Conservation (phyloP, 108 stramenopile species). For the Nitzschia sp. region DNA sequence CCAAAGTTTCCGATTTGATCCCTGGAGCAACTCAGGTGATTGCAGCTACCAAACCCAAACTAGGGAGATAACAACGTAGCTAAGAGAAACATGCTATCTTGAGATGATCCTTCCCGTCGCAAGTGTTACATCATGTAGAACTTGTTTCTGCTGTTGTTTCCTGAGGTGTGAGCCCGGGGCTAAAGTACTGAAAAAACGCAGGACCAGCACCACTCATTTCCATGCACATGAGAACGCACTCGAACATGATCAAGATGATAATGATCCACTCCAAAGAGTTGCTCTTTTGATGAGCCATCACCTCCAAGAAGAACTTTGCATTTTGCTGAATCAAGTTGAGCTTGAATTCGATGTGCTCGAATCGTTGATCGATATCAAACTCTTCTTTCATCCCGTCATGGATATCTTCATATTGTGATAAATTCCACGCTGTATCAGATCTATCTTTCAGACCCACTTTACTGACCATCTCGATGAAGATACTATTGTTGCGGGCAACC, state of each 20-base stretch:
- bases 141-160: not conserved
- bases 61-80: no score
- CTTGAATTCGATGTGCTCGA: constrained; percentile 90
- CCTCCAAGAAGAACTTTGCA: constrained; percentile 93
- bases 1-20: no score
- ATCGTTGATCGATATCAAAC: constrained; percentile 71
- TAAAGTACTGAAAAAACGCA: constrained; percentile 31
- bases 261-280: constrained; percentile 93
- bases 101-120: no score
- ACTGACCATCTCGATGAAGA: constrained; percentile 89
- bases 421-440: constrained; percentile 89
- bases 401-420: constrained; percentile 82
- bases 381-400: constrained; percentile 65
- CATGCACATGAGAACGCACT: constrained; percentile 84
- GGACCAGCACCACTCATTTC: constrained; percentile 88
- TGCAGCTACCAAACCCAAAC: no score
- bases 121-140: no score
- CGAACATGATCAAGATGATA: constrained; percentile 84
- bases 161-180: not conserved
- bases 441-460: constrained; percentile 91
- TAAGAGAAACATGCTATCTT: no score
- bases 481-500: constrained; percentile 86
- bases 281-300: constrained; percentile 84
- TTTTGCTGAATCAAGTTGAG: constrained; percentile 89
- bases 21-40: no score